Conservation (phyloP, 805 yeast species). For the Metschnikowia lunata region DNA sequence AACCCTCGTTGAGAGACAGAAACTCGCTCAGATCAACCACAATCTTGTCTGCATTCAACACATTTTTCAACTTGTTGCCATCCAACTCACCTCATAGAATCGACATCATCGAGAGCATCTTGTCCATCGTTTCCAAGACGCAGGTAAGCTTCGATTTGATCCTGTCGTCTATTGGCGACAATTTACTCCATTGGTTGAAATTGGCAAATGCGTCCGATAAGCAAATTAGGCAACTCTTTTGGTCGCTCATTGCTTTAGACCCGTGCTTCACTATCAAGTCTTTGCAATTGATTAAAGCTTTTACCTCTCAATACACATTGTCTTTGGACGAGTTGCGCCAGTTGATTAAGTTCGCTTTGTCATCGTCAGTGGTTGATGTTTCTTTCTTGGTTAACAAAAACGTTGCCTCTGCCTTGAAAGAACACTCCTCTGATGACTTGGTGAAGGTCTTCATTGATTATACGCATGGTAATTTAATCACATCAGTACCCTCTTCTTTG, state of each 20-base stretch:
- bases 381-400: constrained; percentile 40
- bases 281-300: constrained; percentile 32
- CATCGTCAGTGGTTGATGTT: constrained; percentile 35
- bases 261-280: constrained; percentile 24
- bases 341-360: constrained; percentile 35
- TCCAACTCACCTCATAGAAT: constrained; percentile 29
- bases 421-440: constrained; percentile 24
- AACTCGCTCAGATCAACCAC: constrained; percentile 39
- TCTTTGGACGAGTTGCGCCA: constrained; percentile 23
- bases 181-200: constrained; percentile 35
- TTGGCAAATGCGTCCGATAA: constrained; percentile 28
- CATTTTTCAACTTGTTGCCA: constrained; percentile 40
- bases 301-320: constrained; percentile 27
- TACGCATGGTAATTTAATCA: constrained; percentile 33
- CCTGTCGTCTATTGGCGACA: constrained; percentile 32
- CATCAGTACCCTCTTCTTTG: constrained; percentile 20
- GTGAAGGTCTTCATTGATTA: constrained; percentile 29
- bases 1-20: constrained; percentile 42
- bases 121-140: constrained; percentile 28
- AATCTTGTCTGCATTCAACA: constrained; percentile 37
- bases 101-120: constrained; percentile 28
- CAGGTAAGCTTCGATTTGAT: constrained; percentile 31
- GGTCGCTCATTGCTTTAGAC: constrained; percentile 38
- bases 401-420: constrained; percentile 31
- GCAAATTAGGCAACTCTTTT: constrained; percentile 29